Base-by-base conservation (phyloP, 495 filamentous ascomycete species). In the Neurospora sp. region DNA sequence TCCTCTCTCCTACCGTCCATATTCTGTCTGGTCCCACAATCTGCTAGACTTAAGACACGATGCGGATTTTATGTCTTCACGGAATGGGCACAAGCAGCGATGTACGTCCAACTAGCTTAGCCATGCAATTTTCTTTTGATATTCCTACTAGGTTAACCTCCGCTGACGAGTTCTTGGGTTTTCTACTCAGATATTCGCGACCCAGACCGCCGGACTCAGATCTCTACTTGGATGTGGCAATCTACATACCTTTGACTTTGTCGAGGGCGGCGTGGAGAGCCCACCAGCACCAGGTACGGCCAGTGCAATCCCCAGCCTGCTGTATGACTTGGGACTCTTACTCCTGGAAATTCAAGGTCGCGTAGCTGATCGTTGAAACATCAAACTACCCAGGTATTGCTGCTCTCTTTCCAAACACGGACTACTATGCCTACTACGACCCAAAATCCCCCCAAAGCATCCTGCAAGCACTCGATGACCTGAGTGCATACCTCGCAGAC, bases 401-500 rank as follows among this genome's bases (percentile, higher is more conserved):
- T 42, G 40, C 40, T 4, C 40, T 42, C 14, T 42, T 42, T 42
- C 40, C 40, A 4, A 42, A 42, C 40, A 6, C 12, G 12, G 14
- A 42, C 1, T 42, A 42, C 40, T 42, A 42, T 42, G 12, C 40
- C 61, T 73, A 73, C 68, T 73, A 41, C 65, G 18, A 73, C 39
- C 38, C 69, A 20, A 44, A 16, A 0, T 20, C 14, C 35, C 61
- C 71, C 18, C 18, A 40, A n/a, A 73, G 71, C 65, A 41, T 70
- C 20, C 6, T 69, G 16, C n/a, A 31, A n/a, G 71, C 71, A 18
- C 65, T 73, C 22, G 65, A 72, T 40, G 37, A 72, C 7, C 71
- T 75, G 27, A 40, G 40, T 20, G 4, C 16, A 41, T 75, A 68
- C 44, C 38, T 75, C 68, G 38, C 44, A 39, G 42, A 71, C 42